Evolutionary conservation across 306 rosid genomes (phyloP).

Genomic region (Inga laurina): DNA sequence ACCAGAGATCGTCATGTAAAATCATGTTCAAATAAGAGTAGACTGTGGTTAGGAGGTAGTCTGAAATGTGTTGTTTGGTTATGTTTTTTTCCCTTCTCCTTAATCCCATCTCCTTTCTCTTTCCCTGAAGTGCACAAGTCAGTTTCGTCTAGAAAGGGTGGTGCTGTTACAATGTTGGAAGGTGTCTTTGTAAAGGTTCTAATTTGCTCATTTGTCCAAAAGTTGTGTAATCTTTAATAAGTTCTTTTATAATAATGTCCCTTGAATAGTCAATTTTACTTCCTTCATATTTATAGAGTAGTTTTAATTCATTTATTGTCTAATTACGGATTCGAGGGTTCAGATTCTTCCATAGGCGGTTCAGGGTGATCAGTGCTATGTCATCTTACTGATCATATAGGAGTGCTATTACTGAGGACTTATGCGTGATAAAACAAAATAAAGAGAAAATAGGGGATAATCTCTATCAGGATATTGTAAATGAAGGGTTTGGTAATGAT

Average conservation of each 20-base stretch:
- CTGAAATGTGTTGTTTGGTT: slow-evolving; percentile 26
- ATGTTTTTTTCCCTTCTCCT: slow-evolving; percentile 2
- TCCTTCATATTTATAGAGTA: not conserved
- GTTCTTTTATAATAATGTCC: not conserved
- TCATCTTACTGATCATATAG: not conserved
- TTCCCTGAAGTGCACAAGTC: slow-evolving; percentile 26
- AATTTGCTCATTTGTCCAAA: slow-evolving; percentile 38
- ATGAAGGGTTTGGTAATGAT: too few species aligned
- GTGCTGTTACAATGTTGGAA: slow-evolving; percentile 27
- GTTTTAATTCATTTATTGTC: not conserved
- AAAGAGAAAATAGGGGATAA: too few species aligned
- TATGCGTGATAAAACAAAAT: too few species aligned
- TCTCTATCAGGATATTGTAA: too few species aligned
- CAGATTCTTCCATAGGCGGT: not conserved
- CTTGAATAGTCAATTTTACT: not conserved
- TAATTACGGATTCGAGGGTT: not conserved
- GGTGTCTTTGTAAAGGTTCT: slow-evolving; percentile 35
- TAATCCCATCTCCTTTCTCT: slow-evolving; percentile 19
- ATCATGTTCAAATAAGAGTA: slow-evolving; percentile 22
- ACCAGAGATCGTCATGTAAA: slow-evolving; percentile 97
- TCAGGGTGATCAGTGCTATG: not conserved
- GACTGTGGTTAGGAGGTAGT: slow-evolving; percentile 32
- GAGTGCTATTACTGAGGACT: not conserved
- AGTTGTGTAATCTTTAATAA: slow-evolving; percentile 33
- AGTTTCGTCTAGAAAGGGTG: slow-evolving; percentile 35